phyloP scores from a whole-genome alignment of 768 basidiomycete species.

The Boletus rufocinnamomeus region DNA sequence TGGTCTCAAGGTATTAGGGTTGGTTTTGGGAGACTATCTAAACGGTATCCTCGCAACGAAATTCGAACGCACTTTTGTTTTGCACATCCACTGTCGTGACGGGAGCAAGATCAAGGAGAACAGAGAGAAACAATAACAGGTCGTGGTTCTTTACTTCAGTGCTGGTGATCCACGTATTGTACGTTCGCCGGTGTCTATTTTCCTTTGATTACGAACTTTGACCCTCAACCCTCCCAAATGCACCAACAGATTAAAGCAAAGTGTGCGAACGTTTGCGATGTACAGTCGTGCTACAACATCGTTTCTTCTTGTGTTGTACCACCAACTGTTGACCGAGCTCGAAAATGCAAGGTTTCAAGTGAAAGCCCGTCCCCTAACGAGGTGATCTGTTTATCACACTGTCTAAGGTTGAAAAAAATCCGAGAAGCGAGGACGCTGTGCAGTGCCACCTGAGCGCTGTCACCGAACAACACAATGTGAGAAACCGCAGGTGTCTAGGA shows the following conservation, averaged over 20 bases:
- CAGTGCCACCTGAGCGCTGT: no score
- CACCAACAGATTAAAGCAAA: neutral
- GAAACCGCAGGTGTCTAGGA: neutral
- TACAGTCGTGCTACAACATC: neutral
- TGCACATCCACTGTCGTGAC: no score
- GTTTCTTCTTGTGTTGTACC: neutral
- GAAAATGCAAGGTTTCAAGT: conserved; percentile 9
- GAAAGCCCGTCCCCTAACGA: neutral
- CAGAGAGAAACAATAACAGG: conserved; percentile 38
- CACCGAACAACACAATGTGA: conserved; percentile 1
- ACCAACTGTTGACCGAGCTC: neutral
- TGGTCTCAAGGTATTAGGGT: no score
- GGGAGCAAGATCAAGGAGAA: conserved; percentile 48
- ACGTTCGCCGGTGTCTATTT: conserved; percentile 4
- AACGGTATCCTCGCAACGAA: no score
- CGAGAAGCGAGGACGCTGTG: no score
- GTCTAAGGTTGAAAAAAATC: no score
- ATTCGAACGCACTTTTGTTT: no score
- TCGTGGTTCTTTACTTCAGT: neutral
- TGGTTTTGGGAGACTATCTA: no score
- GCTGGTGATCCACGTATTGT: neutral
- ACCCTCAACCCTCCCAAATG: neutral
- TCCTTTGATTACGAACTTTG: neutral
- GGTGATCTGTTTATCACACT: no score
- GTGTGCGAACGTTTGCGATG: neutral